Percentiles rank a stretch among this genome's conserved stretches.
Conservation (phyloP, 2,329 filamentous ascomycete genomes). For the Fonsecaea erecta region DNA sequence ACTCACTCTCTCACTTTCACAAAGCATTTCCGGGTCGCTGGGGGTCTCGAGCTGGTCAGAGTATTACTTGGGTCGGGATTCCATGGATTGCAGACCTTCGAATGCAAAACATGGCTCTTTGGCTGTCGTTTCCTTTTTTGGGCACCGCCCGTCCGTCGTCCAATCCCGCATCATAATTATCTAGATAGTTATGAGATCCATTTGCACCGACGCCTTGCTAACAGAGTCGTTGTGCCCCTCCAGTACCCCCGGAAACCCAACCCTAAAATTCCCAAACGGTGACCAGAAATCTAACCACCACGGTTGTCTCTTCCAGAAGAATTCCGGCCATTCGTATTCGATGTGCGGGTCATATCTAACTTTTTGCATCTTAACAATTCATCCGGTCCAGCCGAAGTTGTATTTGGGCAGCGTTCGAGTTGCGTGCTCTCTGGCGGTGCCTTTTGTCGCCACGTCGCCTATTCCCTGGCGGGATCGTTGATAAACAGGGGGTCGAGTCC, state of each 20-base stretch:
- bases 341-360: not conserved
- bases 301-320: not conserved
- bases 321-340: not conserved
- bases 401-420: not conserved
- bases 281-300: not conserved
- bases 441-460: not conserved
- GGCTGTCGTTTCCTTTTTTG: no score
- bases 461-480: not conserved
- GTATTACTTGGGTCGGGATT: not conserved
- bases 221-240: not conserved
- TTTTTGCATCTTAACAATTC: not conserved
- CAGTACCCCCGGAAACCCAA: not conserved
- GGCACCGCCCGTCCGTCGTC: not conserved
- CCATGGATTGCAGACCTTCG: not conserved
- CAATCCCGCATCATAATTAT: not conserved
- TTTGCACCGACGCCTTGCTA: not conserved
- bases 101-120: not conserved
- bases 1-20: no score
- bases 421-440: not conserved
- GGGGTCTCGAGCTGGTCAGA: not conserved
- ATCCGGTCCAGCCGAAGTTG: not conserved
- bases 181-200: not conserved
- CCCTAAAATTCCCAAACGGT: not conserved
- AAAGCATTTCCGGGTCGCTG: not conserved
- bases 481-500: not conserved